Evolutionary conservation across 768 basidiomycete genomes (phyloP).

Genomic region (Tulasnella sp.): DNA sequence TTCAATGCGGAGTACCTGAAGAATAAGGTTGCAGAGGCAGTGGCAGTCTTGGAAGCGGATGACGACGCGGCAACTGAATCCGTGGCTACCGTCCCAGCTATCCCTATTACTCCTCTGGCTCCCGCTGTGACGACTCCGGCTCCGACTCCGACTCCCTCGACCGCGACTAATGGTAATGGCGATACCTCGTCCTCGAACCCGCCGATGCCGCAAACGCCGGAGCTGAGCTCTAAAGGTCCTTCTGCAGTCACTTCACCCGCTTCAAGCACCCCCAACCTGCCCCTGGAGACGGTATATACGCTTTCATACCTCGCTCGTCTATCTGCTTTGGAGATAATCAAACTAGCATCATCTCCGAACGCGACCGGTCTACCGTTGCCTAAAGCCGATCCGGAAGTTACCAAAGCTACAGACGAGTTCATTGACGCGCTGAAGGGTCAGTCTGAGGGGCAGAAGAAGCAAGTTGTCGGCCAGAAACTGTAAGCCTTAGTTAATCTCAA

Average conservation of each 20-base stretch:
- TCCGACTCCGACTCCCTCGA: conserved; percentile 21
- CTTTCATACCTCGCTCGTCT: conserved; percentile 59
- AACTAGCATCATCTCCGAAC: conserved; percentile 41
- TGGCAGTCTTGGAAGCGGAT: conserved; percentile 60
- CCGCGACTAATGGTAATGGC: conserved; percentile 30
- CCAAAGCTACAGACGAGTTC: conserved; percentile 61
- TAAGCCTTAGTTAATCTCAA: conserved; percentile 30
- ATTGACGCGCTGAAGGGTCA: conserved; percentile 50
- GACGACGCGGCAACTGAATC: conserved; percentile 38
- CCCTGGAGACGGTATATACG: conserved; percentile 29
- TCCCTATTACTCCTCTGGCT: neutral
- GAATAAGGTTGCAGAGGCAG: conserved; percentile 70
- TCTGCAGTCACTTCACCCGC: conserved; percentile 60
- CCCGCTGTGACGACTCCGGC: neutral
- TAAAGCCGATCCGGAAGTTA: conserved; percentile 58
- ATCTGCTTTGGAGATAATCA: conserved; percentile 65
- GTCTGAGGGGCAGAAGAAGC: conserved; percentile 54
- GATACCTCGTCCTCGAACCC: neutral
- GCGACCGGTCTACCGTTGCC: conserved; percentile 42
- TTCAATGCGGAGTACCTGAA: conserved; percentile 76
- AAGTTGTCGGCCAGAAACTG: conserved; percentile 70
- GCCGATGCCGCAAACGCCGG: conserved; percentile 56
- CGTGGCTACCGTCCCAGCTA: conserved; percentile 38
- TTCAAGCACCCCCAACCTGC: neutral
- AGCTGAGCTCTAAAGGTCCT: conserved; percentile 60